Base-by-base conservation (phyloP, 2,329 filamentous ascomycete genomes). In the Akanthomyces muscarius region DNA sequence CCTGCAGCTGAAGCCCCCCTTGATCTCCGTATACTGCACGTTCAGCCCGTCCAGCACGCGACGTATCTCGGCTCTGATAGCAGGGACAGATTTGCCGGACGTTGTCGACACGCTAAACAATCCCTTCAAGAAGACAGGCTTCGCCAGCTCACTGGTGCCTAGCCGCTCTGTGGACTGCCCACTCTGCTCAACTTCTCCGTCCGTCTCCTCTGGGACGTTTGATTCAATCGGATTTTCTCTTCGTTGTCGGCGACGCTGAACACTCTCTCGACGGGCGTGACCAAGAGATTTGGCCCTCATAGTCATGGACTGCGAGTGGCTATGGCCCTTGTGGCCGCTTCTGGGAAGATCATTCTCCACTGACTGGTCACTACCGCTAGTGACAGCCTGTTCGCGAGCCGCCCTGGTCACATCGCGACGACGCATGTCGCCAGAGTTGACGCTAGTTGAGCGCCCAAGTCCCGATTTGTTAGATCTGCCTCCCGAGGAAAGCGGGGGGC, bases 91-190 rank as follows among this genome's bases (percentile, higher is more conserved):
- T 72, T 96, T 96, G 71, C 89, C 95, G 63, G 92, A 97, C 7
- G 95, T 99, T 0, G 95, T 99, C 4, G 92, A 96, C 61, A 98
- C 95, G 70, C 94, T 98, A 78, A 99, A 98, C 21, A 99, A 82
- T 5, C 95, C 95, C 76, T 98, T 99, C 63, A 99, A 84, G 74
- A 90, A 98, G 3, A 98, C 95, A 0, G 95, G 95, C 74, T 97
- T 97, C 60, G 94, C 88, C 65, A 94, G 85, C 68, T 96, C 92
- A 5, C 89, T 87, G 68, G 85, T 87, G 65, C 86, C 83, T 11
- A 88, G 74, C 28, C 84, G 78, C 47, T 89, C 86, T 2, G 82
- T 85, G 10, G 86, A 88, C 33, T 82, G 75, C 4, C 84, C 84
- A 64, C 84, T 87, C 41, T 80, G 80, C 63, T 86, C 83, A 30